Base-by-base conservation (phyloP, 179 eudicot genomes). In the Spergularia azorica region DNA sequence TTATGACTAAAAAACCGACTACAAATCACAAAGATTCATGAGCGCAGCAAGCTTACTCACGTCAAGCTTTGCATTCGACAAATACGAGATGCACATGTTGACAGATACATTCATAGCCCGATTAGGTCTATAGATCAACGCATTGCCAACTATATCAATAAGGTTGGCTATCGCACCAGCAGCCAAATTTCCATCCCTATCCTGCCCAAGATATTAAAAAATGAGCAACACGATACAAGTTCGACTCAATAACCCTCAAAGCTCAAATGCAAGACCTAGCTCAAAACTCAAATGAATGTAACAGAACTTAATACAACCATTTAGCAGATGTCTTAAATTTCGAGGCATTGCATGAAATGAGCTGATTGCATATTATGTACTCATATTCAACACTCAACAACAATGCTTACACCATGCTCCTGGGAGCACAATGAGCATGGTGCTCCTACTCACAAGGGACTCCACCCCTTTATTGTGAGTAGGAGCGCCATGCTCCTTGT, bases 141-240 rank as follows among this genome's bases (percentile, higher is more conserved):
- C 90, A 74, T 83, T 86, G 26, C 98, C 97, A 58, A 88, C 83
- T 74, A 89, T 89, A 77, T 94, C 98, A 43, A 94, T 83, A 74
- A 94, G 83, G 81, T 86, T 89, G 8, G 96, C 91, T 20, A 94
- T 90, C 32, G 97, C 98, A 67, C 98, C 98, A 1, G 74, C 12
- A 36, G 87, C 83, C 82, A 94, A 63, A 32, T 85, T 84, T 11
- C 98, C 97, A 58, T 67, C 75, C 21, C 87, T 79, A 82, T 94
- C 92, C 98, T 94, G 88, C 75, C 72, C 72, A 71, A n/a, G 77
- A 66, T n/a, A 59, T 17, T 65, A n/a, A 39, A 14, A 55, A 63
- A 26, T n/a, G 17, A 67, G 67, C 68, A 58, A 61, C 58, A 54
- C 13, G 8, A 43, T 6, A 43, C 48, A 1, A 43, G 48, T 43